Base-by-base conservation (phyloP, 352 stramenopile genomes). In the Globisporangium yorkense region DNA sequence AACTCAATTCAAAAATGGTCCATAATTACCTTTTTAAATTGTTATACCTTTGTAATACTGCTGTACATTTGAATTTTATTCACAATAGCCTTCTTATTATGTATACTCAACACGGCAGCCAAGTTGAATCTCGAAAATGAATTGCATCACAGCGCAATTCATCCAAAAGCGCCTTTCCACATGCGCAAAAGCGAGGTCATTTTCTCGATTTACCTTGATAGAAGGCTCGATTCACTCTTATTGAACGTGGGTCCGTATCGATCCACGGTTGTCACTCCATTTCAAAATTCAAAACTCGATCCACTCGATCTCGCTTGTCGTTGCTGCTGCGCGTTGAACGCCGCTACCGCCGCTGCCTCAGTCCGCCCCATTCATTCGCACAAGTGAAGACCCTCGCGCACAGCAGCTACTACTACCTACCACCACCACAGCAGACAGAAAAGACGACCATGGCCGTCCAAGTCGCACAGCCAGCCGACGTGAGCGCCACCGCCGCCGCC, bases 391-490 rank as follows among this genome's bases (percentile, higher is more conserved):
- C 45, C 52, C 51, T 62, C 58, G 60, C 56, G 59, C 62, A 69
- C 44, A 31, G 40, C 15, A n/a, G 40, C 40, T 10, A 5, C 37
- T 5, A 13, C 0, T 12, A 5, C n/a, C 43, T 12, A 5, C 13
- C n/a, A 29, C n/a, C 43, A 29, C 49, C 1, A 18, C 29, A 24
- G 8, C 49, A 2, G 43, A 9, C 44, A 52, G 39, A 52, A 57
- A 18, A n/a, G n/a, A 50, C 29, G 43, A 47, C 56, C 12, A 90
- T 88, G 77, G 78, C 80, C 37, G 68, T 78, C 54, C 71, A 87
- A 71, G 74, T 88, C 53, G 77, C 77, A 31, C 71, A 87, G 67
- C 74, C 82, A 50, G 71, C 69, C 18, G 72, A 81, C 31, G 73
- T 71, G 31, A 72, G 54, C 24, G 31, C 65, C 57, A 43, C 55